A percentile compares a stretch with the other conserved stretches of the same genome.
These are phyloP conservation scores for Cudoniella acicularis DNA, from an alignment of 495 filamentous ascomycete genomes.

Conservation along the genomic window DNA sequence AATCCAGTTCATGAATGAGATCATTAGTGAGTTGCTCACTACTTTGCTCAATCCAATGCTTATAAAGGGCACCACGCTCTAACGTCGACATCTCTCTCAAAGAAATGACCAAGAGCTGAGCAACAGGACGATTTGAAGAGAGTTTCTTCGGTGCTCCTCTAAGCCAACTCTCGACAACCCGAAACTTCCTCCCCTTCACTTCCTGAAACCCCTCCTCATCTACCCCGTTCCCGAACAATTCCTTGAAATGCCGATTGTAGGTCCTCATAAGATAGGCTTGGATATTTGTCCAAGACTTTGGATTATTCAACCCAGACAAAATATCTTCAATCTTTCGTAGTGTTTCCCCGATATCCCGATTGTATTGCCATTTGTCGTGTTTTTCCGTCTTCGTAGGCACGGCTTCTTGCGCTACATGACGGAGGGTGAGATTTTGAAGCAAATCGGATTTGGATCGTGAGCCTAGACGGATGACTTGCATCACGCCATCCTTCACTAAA, in stretches of 20 bases:
- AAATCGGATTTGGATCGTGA: conserved; percentile 59
- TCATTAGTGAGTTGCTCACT: conserved; percentile 31
- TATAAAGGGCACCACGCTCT: conserved; percentile 31
- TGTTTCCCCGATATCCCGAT: conserved; percentile 31
- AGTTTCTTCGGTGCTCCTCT: conserved; percentile 21
- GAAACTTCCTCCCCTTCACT: conserved; percentile 21
- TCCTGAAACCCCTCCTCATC: conserved; percentile 23
- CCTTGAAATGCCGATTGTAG: conserved; percentile 20
- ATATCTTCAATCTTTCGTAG: conserved; percentile 19
- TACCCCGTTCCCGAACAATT: conserved; percentile 21
- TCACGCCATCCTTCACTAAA: conserved; percentile 49
- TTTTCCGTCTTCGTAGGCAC: conserved; percentile 41
- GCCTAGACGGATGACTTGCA: conserved; percentile 67
- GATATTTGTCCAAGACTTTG: conserved; percentile 22
- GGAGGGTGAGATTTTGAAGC: conserved; percentile 45
- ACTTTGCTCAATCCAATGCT: conserved; percentile 46
- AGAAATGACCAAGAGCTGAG: conserved; percentile 19
- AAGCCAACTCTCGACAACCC: conserved; percentile 22
- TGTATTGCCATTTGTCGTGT: conserved; percentile 22
- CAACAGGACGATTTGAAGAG: conserved; percentile 14
- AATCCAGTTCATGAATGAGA: conserved; percentile 28
- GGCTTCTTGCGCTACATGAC: conserved; percentile 28
- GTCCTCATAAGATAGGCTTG: conserved; percentile 22
- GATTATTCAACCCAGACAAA: conserved; percentile 22
- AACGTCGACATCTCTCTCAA: conserved; percentile 26